Base-by-base conservation (phyloP, 2,329 filamentous ascomycete genomes). In the Aspergillus sp. region DNA sequence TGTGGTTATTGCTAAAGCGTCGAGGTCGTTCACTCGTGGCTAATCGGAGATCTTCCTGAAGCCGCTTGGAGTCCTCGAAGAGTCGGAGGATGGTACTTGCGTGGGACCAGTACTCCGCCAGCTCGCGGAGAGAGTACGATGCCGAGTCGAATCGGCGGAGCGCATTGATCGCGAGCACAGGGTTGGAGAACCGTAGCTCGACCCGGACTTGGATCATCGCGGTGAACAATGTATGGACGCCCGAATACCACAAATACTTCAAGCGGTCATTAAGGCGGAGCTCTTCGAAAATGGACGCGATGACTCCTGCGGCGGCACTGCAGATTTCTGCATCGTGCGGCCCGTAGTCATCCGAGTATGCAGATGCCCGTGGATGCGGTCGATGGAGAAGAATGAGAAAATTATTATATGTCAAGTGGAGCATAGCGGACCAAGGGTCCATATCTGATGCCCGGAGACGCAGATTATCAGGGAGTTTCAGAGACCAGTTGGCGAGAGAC, bases 161-260 rank as follows among this genome's bases (percentile, higher is more conserved):
- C 14, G 73, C 73, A 48, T 75, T 75, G 57, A 76, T 76, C 3
- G 73, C 73, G 9, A 76, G 59, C 3, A 76, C 70, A 3, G 73
- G 73, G 43, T 76, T 76, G 2, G 73, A 76, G 51, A 76, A 76
- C 19, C 73, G 72, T 17, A 76, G 65, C 52, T 76, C 73, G 7
- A 76, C 73, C 16, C 73, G 70, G 7, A 76, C 73, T 63, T 76
- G 73, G 24, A 76, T 75, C 73, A 76, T 76, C 14, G 73, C 73
- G 5, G 73, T 76, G 58, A 76, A 76, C 5, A 76, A 58, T 1
- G 72, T 73, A 47, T 75, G 73, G 10, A 76, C 73, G 3, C 70
- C 70, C 16, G 73, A 73, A 49, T 73, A 71, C 73, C 73, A 76
- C 9, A 76, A 61, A 55, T 67, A 73, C 51, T 73, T 75, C 50